Evolutionary conservation across 2,329 filamentous ascomycete genomes (phyloP).

Genomic region (Akanthomyces lecanii): DNA sequence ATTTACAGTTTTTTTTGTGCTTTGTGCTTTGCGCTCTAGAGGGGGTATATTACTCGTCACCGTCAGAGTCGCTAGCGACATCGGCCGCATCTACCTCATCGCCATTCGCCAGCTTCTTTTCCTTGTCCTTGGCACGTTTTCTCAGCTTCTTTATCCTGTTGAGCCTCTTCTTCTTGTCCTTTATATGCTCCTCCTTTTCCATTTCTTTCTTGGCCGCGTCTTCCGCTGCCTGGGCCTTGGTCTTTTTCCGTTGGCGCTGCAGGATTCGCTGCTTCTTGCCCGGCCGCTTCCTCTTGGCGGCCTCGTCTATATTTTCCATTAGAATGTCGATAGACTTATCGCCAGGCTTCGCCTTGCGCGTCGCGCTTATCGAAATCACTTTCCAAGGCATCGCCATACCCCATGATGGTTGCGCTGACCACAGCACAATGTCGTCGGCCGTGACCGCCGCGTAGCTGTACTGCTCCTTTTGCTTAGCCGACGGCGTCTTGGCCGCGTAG

Average conservation of each 20-base stretch:
- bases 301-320: slow-evolving; percentile 18
- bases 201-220: slow-evolving; percentile 35
- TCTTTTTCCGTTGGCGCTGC: slow-evolving; percentile 42
- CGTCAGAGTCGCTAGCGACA: slow-evolving; percentile 22
- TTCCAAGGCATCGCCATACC: slow-evolving; percentile 59
- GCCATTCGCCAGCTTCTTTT: slow-evolving; percentile 45
- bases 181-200: slow-evolving; percentile 52
- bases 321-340: slow-evolving; percentile 15
- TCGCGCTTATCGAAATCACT: slow-evolving; percentile 42
- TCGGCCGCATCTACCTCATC: slow-evolving; percentile 20
- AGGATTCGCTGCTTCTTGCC: slow-evolving; percentile 58
- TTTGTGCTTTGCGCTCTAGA: background rate
- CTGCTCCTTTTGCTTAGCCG: slow-evolving; percentile 33
- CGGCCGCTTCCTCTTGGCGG: slow-evolving; percentile 39
- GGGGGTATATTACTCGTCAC: slow-evolving; percentile 17
- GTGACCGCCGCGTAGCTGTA: slow-evolving; percentile 47
- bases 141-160: slow-evolving; percentile 40
- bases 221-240: slow-evolving; percentile 37
- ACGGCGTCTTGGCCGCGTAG: slow-evolving; percentile 43
- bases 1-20: background rate
- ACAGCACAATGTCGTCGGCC: slow-evolving; percentile 46
- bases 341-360: slow-evolving; percentile 24
- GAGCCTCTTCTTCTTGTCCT: slow-evolving; percentile 54
- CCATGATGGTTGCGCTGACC: slow-evolving; percentile 46
- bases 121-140: slow-evolving; percentile 53